Conservation (phyloP, 1,284 basidiomycete genomes). For the Bondarzewia mesenterica region DNA sequence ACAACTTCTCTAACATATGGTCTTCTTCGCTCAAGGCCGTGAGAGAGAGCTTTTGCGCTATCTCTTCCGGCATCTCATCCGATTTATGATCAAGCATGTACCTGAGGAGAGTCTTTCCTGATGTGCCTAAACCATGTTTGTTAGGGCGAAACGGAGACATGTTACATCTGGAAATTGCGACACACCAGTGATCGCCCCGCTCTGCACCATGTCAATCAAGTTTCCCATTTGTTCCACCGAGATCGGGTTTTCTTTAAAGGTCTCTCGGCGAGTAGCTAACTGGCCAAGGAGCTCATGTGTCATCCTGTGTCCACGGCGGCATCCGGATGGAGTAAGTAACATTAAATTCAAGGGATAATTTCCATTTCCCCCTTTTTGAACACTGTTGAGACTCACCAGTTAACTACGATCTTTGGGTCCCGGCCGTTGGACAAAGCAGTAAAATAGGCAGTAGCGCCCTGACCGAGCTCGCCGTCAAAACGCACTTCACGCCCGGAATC, state of each 20-base stretch:
- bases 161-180: not conserved
- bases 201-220: slow-evolving; percentile 71
- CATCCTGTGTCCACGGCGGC: slow-evolving; percentile 46
- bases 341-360: not conserved
- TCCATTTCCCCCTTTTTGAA: too few species aligned
- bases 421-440: slow-evolving; percentile 54
- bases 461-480: slow-evolving; percentile 48
- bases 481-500: slow-evolving; percentile 56
- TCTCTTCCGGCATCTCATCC: slow-evolving; percentile 25
- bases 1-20: slow-evolving; percentile 40
- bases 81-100: slow-evolving; percentile 48
- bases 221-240: slow-evolving; percentile 62
- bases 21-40: slow-evolving; percentile 25
- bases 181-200: slow-evolving; percentile 59
- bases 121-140: slow-evolving; percentile 40
- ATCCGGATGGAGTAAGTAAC: not conserved
- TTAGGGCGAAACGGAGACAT: not conserved
- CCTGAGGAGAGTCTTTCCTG: slow-evolving; percentile 62
- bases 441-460: slow-evolving; percentile 65
- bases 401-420: slow-evolving; percentile 67
- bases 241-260: slow-evolving; percentile 58
- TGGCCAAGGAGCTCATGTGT: slow-evolving; percentile 81
- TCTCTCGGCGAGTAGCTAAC: slow-evolving; percentile 49
- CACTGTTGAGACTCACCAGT: slow-evolving; percentile 55
- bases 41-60: slow-evolving; percentile 46